These are phyloP conservation scores for Ananas comosus DNA, from an alignment of 176 grass and related monocot genomes.

Conservation along the genomic window DNA sequence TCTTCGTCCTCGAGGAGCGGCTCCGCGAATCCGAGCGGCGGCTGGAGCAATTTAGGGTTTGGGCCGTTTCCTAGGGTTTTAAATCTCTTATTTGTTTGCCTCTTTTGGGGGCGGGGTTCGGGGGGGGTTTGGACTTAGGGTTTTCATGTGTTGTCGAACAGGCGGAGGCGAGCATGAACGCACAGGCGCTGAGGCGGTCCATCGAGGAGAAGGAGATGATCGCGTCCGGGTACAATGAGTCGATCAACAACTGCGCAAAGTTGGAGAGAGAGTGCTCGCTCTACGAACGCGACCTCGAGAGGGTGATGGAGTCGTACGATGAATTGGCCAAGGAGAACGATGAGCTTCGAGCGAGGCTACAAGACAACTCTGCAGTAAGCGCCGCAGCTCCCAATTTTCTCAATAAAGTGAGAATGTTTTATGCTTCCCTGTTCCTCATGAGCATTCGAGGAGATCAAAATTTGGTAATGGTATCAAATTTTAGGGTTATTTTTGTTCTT, in stretches of 20 bases:
- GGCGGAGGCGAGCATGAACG: slow-evolving; percentile 68
- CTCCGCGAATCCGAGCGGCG: slow-evolving; percentile 46
- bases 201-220: slow-evolving; percentile 77
- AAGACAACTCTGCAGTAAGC: slow-evolving; percentile 32
- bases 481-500: too few relatives aligned
- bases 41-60: slow-evolving; percentile 35
- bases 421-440: too few relatives aligned
- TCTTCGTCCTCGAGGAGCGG: slow-evolving; percentile 68
- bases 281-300: slow-evolving; percentile 82
- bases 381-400: neutral
- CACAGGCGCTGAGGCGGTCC: slow-evolving; percentile 50
- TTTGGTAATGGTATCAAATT: too few relatives aligned
- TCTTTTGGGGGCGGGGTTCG: too few relatives aligned
- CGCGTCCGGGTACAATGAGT: slow-evolving; percentile 21
- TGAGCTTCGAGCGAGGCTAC: slow-evolving; percentile 30
- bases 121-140: neutral
- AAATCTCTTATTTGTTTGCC: too few relatives aligned
- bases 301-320: slow-evolving; percentile 72
- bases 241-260: slow-evolving; percentile 37
- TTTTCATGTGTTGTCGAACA: slow-evolving; percentile 7
- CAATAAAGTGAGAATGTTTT: neutral
- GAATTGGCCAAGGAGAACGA: slow-evolving; percentile 68
- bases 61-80: too few relatives aligned
- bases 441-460: too few relatives aligned
- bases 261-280: slow-evolving; percentile 58